Evolutionary conservation across 2,329 filamentous ascomycete species (phyloP), one percentile per base, ranked within the genome.

Genomic region (Penicillium oxalicum): DNA sequence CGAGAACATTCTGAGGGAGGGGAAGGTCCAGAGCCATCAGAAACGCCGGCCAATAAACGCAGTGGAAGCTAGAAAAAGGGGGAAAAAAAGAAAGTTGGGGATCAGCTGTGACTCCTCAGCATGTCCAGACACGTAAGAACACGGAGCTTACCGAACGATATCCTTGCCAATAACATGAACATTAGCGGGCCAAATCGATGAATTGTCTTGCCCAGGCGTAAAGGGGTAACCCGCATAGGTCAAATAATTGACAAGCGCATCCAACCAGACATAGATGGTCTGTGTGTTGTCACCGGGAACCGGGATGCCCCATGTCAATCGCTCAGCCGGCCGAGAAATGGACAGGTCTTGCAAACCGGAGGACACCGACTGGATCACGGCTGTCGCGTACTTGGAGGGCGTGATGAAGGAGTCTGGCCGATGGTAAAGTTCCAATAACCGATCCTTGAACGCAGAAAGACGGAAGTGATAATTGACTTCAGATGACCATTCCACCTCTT

Each of bases 241-340:
- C 44, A 93, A 72, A 66, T 98, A 98, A 69, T 96, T 98, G 61
- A 97, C 79, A 28, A 98, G 79, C 1, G 93, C 93, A 70, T 98
- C 94, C 0, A 98, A 79, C 93, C 93, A 98, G 29, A 98, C 94
- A 63, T 98, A 98, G 49, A 98, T 91, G 2, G 91, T 97, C 69
- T 97, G 93, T 13, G 75, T 81, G 0, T 80, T 74, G 61, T 98
- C 93, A 45, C 84, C 84, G 0, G 93, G 93, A 26, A 96, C 93
- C 5, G 78, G 83, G 48, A 98, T 87, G 3, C 93, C 93, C 93
- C 93, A 98, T 25, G 75, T 79, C 36, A 97, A 70, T 41, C 93
- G 80, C 47, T 84, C 81, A 3, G 79, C 75, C 0, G 93, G 93
- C 27, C 94, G 79, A 2, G 91, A 97, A 44, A 96, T 81, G 3